Base-by-base conservation (phyloP, 768 basidiomycete species). In the Boletus insuetus region DNA sequence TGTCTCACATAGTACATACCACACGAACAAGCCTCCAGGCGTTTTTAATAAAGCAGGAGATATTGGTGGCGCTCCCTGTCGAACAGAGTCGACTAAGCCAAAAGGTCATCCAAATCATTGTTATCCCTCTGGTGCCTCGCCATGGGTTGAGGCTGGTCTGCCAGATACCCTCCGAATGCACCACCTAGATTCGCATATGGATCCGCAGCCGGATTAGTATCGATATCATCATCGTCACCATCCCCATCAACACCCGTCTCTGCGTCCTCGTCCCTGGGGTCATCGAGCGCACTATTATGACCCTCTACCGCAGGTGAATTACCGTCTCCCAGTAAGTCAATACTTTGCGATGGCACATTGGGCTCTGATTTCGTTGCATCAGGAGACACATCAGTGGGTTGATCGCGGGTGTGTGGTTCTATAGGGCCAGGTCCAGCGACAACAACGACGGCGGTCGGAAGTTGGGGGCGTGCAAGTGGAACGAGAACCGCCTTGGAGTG, bases 151-250 rank as follows among this genome's bases (percentile, higher is more conserved):
- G 92, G 91, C 65, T 82, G 79, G 69, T 94, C 91, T 24, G 82
- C 84, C 40, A 82, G 52, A 63, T 90, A 89, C 59, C 79, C 83
- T 17, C 85, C 84, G 63, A 94, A 91, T 47, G 88, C 89, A 38
- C 82, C 80, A 60, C 79, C 89, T 51, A 97, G 72, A 58, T 87
- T 87, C 6, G 90, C 91, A 68, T 97, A 97, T 22, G 92, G 92
- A 72, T 95, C 92, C 11, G 64, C 54, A 17, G 51, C 54, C 49
- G 64, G 62, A 39, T 67, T 64, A 14, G 62, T 64, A 51, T 70
- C 69, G 34, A 73, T 69, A 17, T 74, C 75, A 35, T 69, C 77
- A 38, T 79, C 78, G 42, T 80, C 78, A 35, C 73, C 78, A 35
- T 71, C 69, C 24, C 66, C 73, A 11, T 69, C 74, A n/a, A n/a